Base-by-base conservation (phyloP, 1,284 basidiomycete genomes). In the Sporisorium iseilematis-ciliati region DNA sequence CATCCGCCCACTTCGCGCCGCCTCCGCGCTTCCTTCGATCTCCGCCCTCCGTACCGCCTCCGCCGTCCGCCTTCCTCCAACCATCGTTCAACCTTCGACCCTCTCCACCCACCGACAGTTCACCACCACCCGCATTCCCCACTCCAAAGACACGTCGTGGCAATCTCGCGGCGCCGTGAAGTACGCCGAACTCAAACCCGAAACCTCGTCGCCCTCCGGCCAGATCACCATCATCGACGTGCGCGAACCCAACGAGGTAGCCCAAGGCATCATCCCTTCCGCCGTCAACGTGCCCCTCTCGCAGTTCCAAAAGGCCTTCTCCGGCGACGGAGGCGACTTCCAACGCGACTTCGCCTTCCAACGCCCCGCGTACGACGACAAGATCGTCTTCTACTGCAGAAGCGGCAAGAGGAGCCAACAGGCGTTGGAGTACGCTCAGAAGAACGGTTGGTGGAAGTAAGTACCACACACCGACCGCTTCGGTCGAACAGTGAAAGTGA, bases 211-310 rank as follows among this genome's bases (percentile, higher is more conserved):
- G 78, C 96, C 96, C 0, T 91, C 88, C 29, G 89, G 91, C 38
- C 94, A 78, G 10, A 73, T 83, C 33, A 76, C 75, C 26, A 59
- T 75, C 57, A 73, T 84, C 83, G 87, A 99, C 85, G 95, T 99
- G 7, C 91, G 97, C 33, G 97, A 99, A 86, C 92, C 92, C 4
- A 91, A 94, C 76, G 97, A 99, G 86, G 93, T 95, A 38, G 89
- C 92, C 3, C 93, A 96, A 85, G 96, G 97, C 29, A 92, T 92
- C 83, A 97, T 99, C 81, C 97, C 97, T 4, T 95, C 93, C 12
- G 90, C 95, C 6, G 94, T 99, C 80, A 95, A 96, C 85, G 87
- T 99, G 14, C 96, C 97, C 7, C 90, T 99, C 23, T 92, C 93
- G 4, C 88, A 89, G 21, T 89, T 99, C 57, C 87, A 90, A 43